Percentiles rank a stretch among this genome's conserved stretches.
phyloP scores from a whole-genome alignment of 352 stramenopile genomes.

The Thraustochytrium striatum region DNA sequence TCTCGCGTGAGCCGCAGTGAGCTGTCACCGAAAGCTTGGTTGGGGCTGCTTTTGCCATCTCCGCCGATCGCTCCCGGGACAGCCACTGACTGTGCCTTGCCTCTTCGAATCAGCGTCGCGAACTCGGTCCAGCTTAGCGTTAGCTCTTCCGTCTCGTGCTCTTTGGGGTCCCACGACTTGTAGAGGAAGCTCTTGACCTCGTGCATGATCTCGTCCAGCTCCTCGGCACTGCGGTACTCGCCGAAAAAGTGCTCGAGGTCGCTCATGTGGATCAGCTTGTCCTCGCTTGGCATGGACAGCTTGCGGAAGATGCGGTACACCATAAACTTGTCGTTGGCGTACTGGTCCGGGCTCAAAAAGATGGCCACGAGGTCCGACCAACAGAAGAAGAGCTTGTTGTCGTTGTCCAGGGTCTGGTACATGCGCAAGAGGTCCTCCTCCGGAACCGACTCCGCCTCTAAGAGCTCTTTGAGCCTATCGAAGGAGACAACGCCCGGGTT shows the following conservation, averaged over 20 bases:
- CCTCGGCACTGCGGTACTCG: neutral
- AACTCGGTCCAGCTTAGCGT: too few species aligned
- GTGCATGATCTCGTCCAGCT: neutral
- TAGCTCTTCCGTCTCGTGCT: too few species aligned
- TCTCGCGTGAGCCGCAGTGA: neutral
- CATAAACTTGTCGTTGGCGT: neutral
- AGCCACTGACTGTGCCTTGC: neutral
- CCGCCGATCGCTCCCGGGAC: neutral
- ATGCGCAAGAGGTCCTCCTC: neutral
- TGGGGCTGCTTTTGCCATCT: neutral
- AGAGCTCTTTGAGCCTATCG: neutral
- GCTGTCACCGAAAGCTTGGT: neutral
- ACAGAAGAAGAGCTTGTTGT: constrained; percentile 37
- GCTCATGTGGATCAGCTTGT: neutral
- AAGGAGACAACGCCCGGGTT: constrained; percentile 32
- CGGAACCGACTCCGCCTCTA: neutral
- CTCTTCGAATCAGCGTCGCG: too few species aligned
- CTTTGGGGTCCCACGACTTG: too few species aligned
- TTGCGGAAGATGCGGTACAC: neutral
- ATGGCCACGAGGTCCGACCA: constrained; percentile 36
- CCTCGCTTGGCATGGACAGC: neutral
- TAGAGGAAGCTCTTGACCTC: neutral
- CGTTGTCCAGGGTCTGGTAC: constrained; percentile 31
- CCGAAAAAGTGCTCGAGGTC: neutral
- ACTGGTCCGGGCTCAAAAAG: neutral